Evolutionary conservation across 208 protist species (phyloP).

Genomic region (Leishmania amazonensis): DNA sequence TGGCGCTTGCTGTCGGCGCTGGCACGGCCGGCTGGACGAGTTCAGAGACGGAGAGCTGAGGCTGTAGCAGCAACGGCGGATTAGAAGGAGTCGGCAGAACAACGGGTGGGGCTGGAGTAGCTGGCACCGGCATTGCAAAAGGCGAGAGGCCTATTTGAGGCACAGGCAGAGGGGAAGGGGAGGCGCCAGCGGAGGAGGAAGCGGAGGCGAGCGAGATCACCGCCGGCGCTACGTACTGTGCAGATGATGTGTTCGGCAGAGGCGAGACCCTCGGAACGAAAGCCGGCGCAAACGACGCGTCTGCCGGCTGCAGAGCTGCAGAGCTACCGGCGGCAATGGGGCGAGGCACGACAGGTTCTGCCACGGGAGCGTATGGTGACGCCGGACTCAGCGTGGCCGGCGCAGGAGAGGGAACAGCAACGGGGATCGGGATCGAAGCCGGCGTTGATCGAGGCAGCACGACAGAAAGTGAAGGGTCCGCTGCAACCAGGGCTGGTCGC

Average conservation of each 20-base stretch:
- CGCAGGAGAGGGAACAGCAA: slow-evolving; percentile 7
- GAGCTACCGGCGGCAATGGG: neutral
- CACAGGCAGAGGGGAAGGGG: neutral
- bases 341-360: neutral
- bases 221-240: neutral
- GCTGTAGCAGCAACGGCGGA: neutral
- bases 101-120: neutral
- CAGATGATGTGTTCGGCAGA: neutral
- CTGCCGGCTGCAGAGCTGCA: neutral
- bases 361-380: neutral
- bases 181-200: neutral
- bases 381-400: neutral
- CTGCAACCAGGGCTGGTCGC: neutral
- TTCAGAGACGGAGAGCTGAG: neutral
- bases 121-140: neutral
- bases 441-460: neutral
- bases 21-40: neutral
- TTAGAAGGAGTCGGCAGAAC: neutral
- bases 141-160: neutral
- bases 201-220: neutral
- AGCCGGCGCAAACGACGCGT: neutral
- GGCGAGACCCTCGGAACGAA: neutral
- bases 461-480: neutral
- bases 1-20: neutral
- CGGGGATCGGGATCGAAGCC: slow-evolving; percentile 10